Evolutionary conservation across 2,329 filamentous ascomycete genomes (phyloP), one percentile per base, ranked within the genome.

Genomic region (Hypoxylon sp.): DNA sequence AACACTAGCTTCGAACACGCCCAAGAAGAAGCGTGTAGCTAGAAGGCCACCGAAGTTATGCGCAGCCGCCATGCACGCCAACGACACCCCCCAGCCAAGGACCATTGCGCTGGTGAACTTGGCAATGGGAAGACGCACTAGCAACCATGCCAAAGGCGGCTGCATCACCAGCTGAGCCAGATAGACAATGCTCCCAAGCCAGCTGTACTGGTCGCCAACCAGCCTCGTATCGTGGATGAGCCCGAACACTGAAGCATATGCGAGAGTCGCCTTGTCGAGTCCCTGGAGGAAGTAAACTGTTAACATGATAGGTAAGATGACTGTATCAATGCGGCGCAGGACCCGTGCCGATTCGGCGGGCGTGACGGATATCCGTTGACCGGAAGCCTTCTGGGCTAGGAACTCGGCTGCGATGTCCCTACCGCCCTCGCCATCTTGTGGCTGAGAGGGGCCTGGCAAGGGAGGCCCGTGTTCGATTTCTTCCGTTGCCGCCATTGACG

Each of bases 221-320:
- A 91, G 84, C 44, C 84, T 75, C 0, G 88, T 85, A 74, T 90
- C 86, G 57, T 88, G 80, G 33, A 88, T 84, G 10, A 91, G 81
- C 2, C 88, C 88, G 71, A 91, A 91, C 10, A 91, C 86, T 0
- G 88, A 89, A 2, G 87, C 87, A 72, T 90, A 91, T 1, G 79
- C 75, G 1, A 91, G 80, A 0, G 87, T 88, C 0, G 87, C 85
- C 76, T 91, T 91, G 79, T 91, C 89, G 5, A 90, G 81, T 10
- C 84, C 85, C 70, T 91, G 89, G 0, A 91, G 82, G 73, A 88
- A 90, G 77, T 91, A 91, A 19, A 90, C 86, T 5, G 83, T 82
- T 10, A 90, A 80, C 63, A 91, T 85, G 55, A 84, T 75, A 1
- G 80, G 78, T 6, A 84, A 77, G 24, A 84, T 76, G 8, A 79